Evolutionary conservation across 1,284 basidiomycete species (phyloP), one percentile per base, ranked within the genome.

Genomic region (Malassezia globosa): DNA sequence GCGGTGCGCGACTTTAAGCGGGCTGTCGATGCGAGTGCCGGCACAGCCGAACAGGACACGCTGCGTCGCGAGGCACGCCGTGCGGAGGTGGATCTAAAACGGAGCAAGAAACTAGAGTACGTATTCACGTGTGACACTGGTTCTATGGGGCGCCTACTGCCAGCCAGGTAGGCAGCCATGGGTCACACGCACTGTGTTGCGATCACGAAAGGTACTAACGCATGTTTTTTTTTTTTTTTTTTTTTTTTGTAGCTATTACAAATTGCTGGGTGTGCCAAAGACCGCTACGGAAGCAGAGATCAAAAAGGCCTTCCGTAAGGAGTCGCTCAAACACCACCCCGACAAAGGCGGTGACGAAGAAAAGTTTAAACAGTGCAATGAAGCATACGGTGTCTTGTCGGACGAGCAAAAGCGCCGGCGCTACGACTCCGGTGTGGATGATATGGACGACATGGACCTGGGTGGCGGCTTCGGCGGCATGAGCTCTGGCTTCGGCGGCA

Each of bases 271-370:
- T 54, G 72, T 95, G 42, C 71, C 76, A 60, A 84, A 81, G 72
- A 76, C 77, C 39, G 89, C 89, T 19, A 74, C 73, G 6, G 87
- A 90, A 14, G 82, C 84, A 59, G 82, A 87, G 19, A 82, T 94
- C 76, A 84, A 84, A 73, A 82, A 81, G 39, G 65, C 65, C 1
- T 68, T 66, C 42, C 51, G 65, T 16, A 58, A 58, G 21, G 61
- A 63, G 37, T 61, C 58, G 45, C 58, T 71, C 46, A 66, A 66
- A 47, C 68, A 71, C 42, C 68, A 71, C 37, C 68, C 68, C 5
- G 68, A 71, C 50, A 71, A 71, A 48, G 68, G 68, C 16, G 68
- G 68, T 10, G 65, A 71, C 44, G 63, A 68, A 48, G 68, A 69
- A 35, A 68, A 68, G 54, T 71, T 71, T 58, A 71, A 71, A 51